Percentiles rank a stretch among this genome's conserved stretches.
Evolutionary conservation across 345 rosid genomes (phyloP).

Genomic region (Eutrema yunnanense): DNA sequence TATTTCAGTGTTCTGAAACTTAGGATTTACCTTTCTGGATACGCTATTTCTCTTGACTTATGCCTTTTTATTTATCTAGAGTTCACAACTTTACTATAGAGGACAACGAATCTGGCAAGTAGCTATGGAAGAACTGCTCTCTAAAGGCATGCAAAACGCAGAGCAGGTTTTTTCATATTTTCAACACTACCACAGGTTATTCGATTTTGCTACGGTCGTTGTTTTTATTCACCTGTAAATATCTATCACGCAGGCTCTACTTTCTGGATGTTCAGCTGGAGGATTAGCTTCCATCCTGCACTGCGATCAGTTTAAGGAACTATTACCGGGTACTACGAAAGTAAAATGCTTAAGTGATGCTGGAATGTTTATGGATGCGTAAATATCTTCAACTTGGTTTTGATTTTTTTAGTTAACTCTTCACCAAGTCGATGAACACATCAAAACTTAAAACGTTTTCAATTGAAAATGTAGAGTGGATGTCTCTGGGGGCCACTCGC

Average conservation of each 20-base stretch:
- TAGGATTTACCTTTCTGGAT: neutral
- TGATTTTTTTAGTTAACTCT: neutral
- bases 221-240: neutral
- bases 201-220: neutral
- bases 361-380: conserved; percentile 91
- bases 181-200: neutral
- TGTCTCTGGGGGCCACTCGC: conserved; percentile 72
- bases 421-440: neutral
- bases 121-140: conserved; percentile 58
- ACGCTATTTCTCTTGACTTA: neutral
- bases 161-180: conserved; percentile 44
- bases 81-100: conserved; percentile 53
- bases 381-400: conserved; percentile 8
- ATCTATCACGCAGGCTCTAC: conserved; percentile 55
- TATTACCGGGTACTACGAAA: conserved; percentile 52
- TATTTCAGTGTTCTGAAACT: neutral
- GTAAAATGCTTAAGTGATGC: conserved; percentile 93
- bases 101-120: conserved; percentile 83
- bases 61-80: conserved; percentile 3
- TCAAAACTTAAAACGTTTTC: neutral
- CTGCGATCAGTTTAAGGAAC: conserved; percentile 61
- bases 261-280: conserved; percentile 98
- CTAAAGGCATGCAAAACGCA: conserved; percentile 73
- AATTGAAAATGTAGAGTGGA: conserved; percentile 47
- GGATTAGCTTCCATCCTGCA: conserved; percentile 83